Base-by-base conservation (phyloP, 2,329 filamentous ascomycete species). In the Sclerotinia nivalis region DNA sequence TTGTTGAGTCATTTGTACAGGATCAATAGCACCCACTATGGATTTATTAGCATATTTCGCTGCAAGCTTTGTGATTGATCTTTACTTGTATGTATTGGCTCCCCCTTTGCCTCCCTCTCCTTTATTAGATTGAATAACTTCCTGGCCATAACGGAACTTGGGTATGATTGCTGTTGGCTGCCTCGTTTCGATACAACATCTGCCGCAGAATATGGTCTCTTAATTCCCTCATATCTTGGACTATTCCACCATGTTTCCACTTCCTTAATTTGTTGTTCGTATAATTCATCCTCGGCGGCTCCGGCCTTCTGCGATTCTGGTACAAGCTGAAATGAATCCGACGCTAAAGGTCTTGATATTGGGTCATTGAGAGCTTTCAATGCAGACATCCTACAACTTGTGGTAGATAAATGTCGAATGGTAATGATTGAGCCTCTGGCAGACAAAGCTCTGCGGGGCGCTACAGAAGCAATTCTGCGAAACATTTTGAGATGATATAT, bases 1-100 rank as follows among this genome's bases (percentile, higher is more conserved):
- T 83, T 98, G 96, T 81, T 99, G 96, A 62, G 96, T 97, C 96
- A 99, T 98, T 83, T 99, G 96, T 15, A 98, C 89, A n/a, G 96
- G 96, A 79, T 99, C 96, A 81, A 99, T 96, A 71, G 94, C 96
- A 75, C 96, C 96, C 91, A 99, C 92, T 95, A 72, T 28, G 43
- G 69, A 67, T 8, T 8, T 69, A 73, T 75, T 50, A 75, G 74
- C 43, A 22, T 25, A 37, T 22, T 28, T 68, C 52, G 28, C 47
- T n/a, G 18, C 52, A 28, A 15, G 4, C 28, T 7, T 22, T n/a
- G 25, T 56, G 28, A 43, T 20, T 66, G 47, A 69, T 82, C 89
- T 78, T 43, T 83, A 95, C 92, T 94, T 22, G 96, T 98, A 80
- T 98, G 95, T 71, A 98, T 92, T 28, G 96, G 96, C 80, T 97